phyloP scores from a whole-genome alignment of 2,329 filamentous ascomycete species.

The Colletotrichum destructivum region DNA sequence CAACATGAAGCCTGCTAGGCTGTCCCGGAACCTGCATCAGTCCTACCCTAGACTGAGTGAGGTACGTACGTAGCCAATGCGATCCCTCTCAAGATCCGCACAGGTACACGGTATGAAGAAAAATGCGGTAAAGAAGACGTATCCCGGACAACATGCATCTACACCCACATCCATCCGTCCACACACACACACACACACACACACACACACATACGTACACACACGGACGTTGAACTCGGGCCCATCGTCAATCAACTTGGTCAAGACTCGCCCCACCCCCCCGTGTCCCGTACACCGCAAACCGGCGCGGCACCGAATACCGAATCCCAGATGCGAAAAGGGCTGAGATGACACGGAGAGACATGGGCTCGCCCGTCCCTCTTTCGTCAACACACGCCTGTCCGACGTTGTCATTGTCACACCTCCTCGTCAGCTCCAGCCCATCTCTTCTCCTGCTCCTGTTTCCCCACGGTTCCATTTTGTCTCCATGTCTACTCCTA shows the following conservation, averaged over 20 bases:
- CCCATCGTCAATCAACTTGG: neutral
- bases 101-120: too few relatives aligned
- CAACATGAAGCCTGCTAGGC: too few relatives aligned
- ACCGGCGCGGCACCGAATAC: slow-evolving; percentile 37
- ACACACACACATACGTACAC: neutral
- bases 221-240: slow-evolving; percentile 17
- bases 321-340: slow-evolving; percentile 30
- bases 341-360: slow-evolving; percentile 17
- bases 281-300: neutral
- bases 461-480: slow-evolving; percentile 22
- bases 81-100: too few relatives aligned
- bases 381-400: neutral
- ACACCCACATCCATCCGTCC: neutral
- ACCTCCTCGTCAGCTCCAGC: slow-evolving; percentile 15
- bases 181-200: neutral
- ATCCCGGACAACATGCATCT: neutral
- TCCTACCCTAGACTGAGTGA: too few relatives aligned
- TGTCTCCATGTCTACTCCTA: slow-evolving; percentile 6
- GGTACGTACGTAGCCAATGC: too few relatives aligned
- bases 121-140: neutral
- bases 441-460: neutral
- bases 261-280: neutral
- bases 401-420: slow-evolving; percentile 5
- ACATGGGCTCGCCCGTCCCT: neutral
- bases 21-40: too few relatives aligned